phyloP scores from a whole-genome alignment of 1,139 yeast species.

The Wickerhamomyces sp. region DNA sequence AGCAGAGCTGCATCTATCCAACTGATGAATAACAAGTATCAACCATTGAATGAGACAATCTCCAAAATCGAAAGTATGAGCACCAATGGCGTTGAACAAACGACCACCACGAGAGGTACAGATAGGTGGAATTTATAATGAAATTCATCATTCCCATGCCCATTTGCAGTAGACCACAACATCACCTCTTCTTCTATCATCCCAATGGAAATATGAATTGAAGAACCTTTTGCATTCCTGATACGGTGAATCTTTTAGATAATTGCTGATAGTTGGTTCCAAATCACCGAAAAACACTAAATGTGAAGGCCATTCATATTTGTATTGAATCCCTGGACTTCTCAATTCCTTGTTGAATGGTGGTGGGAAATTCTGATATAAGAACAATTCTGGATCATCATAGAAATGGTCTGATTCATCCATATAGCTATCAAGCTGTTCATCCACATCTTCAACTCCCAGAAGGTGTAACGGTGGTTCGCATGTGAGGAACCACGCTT shows the following conservation, averaged over 20 bases:
- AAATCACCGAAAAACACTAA: conserved; percentile 68
- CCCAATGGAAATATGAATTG: conserved; percentile 87
- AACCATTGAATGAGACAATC: conserved; percentile 13
- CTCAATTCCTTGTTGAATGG: conserved; percentile 20
- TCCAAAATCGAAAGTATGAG: conserved; percentile 5
- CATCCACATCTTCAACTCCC: conserved; percentile 11
- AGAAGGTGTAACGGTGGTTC: conserved; percentile 70
- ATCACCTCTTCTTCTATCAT: conserved; percentile 72
- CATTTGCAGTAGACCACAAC: conserved; percentile 26
- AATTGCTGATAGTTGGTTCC: conserved; percentile 37
- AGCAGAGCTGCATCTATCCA: conserved; percentile 13
- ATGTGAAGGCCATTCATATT: conserved; percentile 64
- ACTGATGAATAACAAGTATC: conserved; percentile 14
- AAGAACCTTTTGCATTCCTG: conserved; percentile 50
- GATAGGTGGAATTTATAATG: conserved; percentile 3
- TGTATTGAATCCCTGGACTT: conserved; percentile 25
- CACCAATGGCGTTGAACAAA: no score
- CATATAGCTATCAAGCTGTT: conserved; percentile 42
- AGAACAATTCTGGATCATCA: conserved; percentile 52
- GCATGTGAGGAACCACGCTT: conserved; percentile 78
- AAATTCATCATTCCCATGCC: conserved; percentile 25
- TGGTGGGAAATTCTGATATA: conserved; percentile 41
- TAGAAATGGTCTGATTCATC: conserved; percentile 89
- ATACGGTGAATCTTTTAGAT: conserved; percentile 40
- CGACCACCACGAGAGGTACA: no score